phyloP scores from a whole-genome alignment of 257 asterid genomes.

The Solanum medicagineum region DNA sequence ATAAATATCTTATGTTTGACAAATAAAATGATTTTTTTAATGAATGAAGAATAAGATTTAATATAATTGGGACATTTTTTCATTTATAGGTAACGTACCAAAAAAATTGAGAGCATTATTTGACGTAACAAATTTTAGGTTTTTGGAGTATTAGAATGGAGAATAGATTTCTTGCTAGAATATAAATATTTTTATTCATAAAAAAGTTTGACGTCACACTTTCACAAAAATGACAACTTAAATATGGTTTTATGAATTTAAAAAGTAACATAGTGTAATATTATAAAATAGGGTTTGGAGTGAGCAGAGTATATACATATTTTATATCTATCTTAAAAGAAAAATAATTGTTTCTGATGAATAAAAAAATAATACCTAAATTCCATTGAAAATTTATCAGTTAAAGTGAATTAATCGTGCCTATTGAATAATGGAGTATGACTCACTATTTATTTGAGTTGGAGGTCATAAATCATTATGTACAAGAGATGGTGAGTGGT shows the following conservation, averaged over 20 bases:
- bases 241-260: not conserved
- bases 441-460: not conserved
- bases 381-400: not conserved
- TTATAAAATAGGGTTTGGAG: too few species aligned
- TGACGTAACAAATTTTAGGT: not conserved
- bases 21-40: not conserved
- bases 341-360: not conserved
- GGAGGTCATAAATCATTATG: not conserved
- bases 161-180: not conserved
- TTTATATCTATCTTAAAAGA: not conserved
- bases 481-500: not conserved
- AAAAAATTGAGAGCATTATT: not conserved
- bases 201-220: not conserved
- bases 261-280: not conserved
- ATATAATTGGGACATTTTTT: slow-evolving; percentile 13
- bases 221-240: not conserved
- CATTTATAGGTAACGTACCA: slow-evolving; percentile 12
- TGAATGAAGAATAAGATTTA: not conserved
- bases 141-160: not conserved
- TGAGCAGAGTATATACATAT: not conserved
- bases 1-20: not conserved
- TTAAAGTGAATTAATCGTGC: not conserved
- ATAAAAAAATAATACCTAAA: not conserved
- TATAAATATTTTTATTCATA: not conserved
- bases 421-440: not conserved